Evolutionary conservation across 345 rosid species (phyloP).

Genomic region (Arabidopsis suecica): DNA sequence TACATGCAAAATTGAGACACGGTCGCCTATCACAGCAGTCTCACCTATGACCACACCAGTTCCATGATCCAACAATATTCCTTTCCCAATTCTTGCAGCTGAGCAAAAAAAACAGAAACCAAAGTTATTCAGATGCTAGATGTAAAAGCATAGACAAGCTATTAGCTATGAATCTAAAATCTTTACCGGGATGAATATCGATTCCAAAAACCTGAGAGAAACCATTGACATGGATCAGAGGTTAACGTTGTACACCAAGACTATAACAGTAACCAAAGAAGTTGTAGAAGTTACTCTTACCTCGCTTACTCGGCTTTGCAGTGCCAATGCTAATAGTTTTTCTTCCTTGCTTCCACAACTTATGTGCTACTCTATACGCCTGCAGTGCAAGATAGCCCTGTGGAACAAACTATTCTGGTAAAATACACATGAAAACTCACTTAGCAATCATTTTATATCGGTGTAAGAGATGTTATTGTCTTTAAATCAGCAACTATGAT

Average conservation of each 20-base stretch:
- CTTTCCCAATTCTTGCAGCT: slow-evolving; percentile 89
- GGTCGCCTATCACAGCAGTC: slow-evolving; percentile 74
- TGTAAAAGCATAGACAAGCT: background rate
- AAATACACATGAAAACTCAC: slow-evolving; percentile 27
- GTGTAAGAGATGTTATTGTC: background rate
- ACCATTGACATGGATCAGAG: slow-evolving; percentile 25
- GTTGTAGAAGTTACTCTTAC: slow-evolving; percentile 36
- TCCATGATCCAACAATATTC: slow-evolving; percentile 80
- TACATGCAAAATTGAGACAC: slow-evolving; percentile 84
- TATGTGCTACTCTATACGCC: slow-evolving; percentile 78
- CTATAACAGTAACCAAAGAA: slow-evolving; percentile 2
- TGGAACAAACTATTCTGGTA: slow-evolving; percentile 31
- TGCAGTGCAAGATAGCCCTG: slow-evolving; percentile 88
- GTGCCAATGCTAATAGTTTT: slow-evolving; percentile 66
- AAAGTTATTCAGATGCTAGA: background rate
- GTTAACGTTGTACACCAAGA: background rate
- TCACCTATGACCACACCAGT: slow-evolving; percentile 89
- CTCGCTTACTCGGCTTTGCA: slow-evolving; percentile 89
- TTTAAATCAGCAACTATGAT: background rate
- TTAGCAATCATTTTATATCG: background rate
- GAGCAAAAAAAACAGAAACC: background rate
- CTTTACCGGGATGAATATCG: slow-evolving; percentile 87
- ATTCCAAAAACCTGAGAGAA: slow-evolving; percentile 77
- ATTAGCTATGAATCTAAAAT: background rate
- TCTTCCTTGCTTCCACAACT: slow-evolving; percentile 79